Evolutionary conservation across 805 yeast species (phyloP).

Genomic region (Metschnikowia baotianmanensis): DNA sequence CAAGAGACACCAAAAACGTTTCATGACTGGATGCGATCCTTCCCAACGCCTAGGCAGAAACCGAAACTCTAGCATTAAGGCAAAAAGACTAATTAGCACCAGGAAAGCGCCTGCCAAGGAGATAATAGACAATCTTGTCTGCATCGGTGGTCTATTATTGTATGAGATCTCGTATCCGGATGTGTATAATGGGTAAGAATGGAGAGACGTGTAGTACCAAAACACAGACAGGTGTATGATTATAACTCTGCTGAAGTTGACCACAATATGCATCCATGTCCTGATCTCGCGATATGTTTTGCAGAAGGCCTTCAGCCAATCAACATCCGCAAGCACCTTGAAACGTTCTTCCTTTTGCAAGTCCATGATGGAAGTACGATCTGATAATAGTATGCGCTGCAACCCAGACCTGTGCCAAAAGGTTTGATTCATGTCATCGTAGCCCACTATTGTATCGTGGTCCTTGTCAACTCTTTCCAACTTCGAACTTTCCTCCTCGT

Average conservation of each 20-base stretch:
- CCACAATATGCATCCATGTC: conserved; percentile 94
- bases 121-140: conserved; percentile 54
- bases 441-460: conserved; percentile 71
- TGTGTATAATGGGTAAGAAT: conserved; percentile 68
- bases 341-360: conserved; percentile 57
- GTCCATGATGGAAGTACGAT: conserved; percentile 49
- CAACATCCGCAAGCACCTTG: conserved; percentile 47
- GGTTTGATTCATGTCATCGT: conserved; percentile 85
- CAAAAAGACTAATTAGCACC: conserved; percentile 49
- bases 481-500: conserved; percentile 41
- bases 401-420: conserved; percentile 81
- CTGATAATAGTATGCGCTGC: conserved; percentile 48
- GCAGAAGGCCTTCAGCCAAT: conserved; percentile 73
- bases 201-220: conserved; percentile 73
- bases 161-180: conserved; percentile 48
- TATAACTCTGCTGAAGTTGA: conserved; percentile 80
- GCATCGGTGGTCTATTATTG: conserved; percentile 60
- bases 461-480: conserved; percentile 54
- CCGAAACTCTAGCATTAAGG: conserved; percentile 53
- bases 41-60: conserved; percentile 75
- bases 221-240: conserved; percentile 69
- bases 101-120: conserved; percentile 69
- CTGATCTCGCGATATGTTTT: conserved; percentile 95
- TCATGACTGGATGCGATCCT: conserved; percentile 60
- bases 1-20: conserved; percentile 44